Conservation (phyloP, 2,329 filamentous ascomycete genomes). For the Colletotrichum kahawae region DNA sequence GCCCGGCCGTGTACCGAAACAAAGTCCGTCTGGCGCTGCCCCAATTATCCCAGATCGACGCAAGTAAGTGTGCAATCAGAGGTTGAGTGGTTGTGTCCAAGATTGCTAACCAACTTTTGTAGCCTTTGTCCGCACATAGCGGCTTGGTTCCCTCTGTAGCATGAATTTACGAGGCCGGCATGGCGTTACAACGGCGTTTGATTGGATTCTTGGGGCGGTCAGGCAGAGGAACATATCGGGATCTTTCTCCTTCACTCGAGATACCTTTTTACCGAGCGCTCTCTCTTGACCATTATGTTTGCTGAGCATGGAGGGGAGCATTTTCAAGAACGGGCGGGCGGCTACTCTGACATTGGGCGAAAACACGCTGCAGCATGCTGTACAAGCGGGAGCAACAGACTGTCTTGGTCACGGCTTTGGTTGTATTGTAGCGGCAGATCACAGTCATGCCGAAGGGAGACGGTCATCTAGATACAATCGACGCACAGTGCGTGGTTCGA, state of each 20-base stretch:
- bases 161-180: slow-evolving; percentile 11
- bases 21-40: slow-evolving; percentile 90
- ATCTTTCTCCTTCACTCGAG: neutral
- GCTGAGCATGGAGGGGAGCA: neutral
- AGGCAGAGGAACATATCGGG: neutral
- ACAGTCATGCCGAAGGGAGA: slow-evolving; percentile 8
- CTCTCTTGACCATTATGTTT: neutral
- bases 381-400: neutral
- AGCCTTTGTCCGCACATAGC: slow-evolving; percentile 25
- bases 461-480: slow-evolving; percentile 15
- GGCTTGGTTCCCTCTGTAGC: neutral
- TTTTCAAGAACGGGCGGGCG: neutral
- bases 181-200: slow-evolving; percentile 18
- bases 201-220: neutral
- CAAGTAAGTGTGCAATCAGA: slow-evolving; percentile 71
- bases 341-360: neutral
- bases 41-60: slow-evolving; percentile 92
- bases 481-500: neutral
- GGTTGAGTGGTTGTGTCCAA: no score
- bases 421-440: slow-evolving; percentile 21
- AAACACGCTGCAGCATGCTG: neutral
- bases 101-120: neutral
- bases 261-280: neutral
- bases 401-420: slow-evolving; percentile 9
- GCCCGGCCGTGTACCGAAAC: slow-evolving; percentile 88